phyloP scores from a whole-genome alignment of 495 filamentous ascomycete genomes.

The Hypoxylon fragiforme region DNA sequence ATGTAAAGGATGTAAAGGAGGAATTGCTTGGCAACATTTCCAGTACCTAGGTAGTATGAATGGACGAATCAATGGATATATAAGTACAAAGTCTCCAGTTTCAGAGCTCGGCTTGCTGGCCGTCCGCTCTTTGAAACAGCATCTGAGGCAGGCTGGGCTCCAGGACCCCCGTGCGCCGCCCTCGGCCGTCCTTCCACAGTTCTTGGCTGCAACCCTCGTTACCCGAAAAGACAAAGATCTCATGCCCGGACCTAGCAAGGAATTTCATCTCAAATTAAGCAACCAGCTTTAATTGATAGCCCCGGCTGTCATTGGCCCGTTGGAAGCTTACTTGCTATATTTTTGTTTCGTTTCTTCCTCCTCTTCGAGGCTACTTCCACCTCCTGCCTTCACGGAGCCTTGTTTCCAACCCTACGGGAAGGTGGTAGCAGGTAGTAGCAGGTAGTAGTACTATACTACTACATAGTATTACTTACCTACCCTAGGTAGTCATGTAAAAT shows the following conservation, averaged over 20 bases:
- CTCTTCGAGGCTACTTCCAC: constrained; percentile 12
- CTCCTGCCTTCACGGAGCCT: constrained; percentile 2
- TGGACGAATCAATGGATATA: constrained; percentile 31
- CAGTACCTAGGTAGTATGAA: no score
- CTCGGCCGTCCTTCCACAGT: constrained; percentile 8
- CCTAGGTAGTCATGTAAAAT: not conserved
- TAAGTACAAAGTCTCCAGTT: constrained; percentile 28
- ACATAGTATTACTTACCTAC: no score
- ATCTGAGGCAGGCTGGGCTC: constrained; percentile 33
- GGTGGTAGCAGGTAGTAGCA: no score
- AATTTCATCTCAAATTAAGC: constrained; percentile 45
- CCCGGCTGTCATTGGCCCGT: constrained; percentile 18
- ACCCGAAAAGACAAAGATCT: constrained; percentile 34
- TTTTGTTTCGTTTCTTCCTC: constrained; percentile 31
- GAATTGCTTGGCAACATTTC: constrained; percentile 10
- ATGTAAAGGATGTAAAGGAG: no score
- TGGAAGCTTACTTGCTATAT: constrained; percentile 3
- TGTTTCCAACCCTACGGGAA: constrained; percentile 11
- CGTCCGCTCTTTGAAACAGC: constrained; percentile 34
- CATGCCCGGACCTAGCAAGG: constrained; percentile 28
- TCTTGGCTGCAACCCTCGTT: constrained; percentile 32
- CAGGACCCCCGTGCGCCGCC: constrained; percentile 21
- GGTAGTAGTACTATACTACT: no score
- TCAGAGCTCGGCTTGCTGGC: constrained; percentile 35
- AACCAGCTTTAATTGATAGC: constrained; percentile 23